A percentile compares a stretch with the other conserved stretches of the same genome.
Conservation (phyloP, 2,329 filamentous ascomycete genomes). For the Nothophoma quercina region DNA sequence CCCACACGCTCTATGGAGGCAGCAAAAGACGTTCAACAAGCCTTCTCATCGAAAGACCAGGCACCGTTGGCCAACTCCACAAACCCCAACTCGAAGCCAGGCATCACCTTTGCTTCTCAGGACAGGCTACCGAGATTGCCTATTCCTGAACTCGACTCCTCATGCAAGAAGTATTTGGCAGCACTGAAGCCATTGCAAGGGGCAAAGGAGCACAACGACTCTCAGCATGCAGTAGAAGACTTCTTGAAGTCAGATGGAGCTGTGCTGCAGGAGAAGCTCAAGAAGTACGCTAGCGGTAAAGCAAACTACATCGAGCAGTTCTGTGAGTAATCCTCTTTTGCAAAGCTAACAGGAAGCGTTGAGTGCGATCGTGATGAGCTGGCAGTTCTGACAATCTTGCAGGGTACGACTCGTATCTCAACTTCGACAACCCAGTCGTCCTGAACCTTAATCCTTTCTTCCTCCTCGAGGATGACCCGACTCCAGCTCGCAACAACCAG, state of each 20-base stretch:
- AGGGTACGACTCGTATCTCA: constrained; percentile 99
- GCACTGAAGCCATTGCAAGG: constrained; percentile 83
- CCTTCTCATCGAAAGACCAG: constrained; percentile 56
- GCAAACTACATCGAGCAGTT: constrained; percentile 99
- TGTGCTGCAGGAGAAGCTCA: constrained; percentile 84
- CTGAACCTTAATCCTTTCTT: constrained; percentile 98
- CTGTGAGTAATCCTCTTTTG: constrained; percentile 67
- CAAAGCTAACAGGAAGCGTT: too few relatives aligned
- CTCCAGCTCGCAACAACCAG: constrained; percentile 94
- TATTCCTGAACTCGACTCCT: constrained; percentile 84
- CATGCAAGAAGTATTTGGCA: constrained; percentile 79
- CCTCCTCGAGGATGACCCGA: constrained; percentile 94
- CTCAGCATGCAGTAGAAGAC: constrained; percentile 78
- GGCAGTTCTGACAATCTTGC: not conserved
- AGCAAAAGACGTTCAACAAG: constrained; percentile 62
- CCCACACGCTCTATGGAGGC: constrained; percentile 58
- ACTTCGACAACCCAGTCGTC: constrained; percentile 97
- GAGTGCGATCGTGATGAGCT: too few relatives aligned
- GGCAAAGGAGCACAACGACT: constrained; percentile 82
- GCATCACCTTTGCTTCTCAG: constrained; percentile 88
- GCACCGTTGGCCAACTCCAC: constrained; percentile 58
- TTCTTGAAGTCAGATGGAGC: constrained; percentile 84
- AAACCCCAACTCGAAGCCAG: constrained; percentile 66
- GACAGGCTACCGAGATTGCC: constrained; percentile 90
- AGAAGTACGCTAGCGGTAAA: constrained; percentile 87